These are phyloP conservation scores for Yamadazyma sp. DNA, from an alignment of 805 yeast species.

Conservation along the genomic window DNA sequence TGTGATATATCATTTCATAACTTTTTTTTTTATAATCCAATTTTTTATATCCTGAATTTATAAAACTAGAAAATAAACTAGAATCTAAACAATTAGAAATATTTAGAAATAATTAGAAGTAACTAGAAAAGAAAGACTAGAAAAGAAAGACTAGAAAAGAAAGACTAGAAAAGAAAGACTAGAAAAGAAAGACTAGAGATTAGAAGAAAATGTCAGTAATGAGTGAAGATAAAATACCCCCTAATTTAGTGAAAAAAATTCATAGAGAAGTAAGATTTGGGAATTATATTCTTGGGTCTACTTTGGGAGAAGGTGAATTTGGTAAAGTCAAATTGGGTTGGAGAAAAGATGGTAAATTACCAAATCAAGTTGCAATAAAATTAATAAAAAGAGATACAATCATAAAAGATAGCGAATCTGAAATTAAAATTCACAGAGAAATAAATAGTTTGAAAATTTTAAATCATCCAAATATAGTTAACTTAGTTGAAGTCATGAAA, in stretches of 20 bases:
- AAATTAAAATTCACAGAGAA: slow-evolving; percentile 87
- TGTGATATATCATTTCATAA: too few species aligned
- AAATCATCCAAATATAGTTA: slow-evolving; percentile 91
- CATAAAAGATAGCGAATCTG: slow-evolving; percentile 82
- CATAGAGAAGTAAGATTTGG: slow-evolving; percentile 78
- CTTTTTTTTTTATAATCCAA: too few species aligned
- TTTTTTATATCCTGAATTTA: too few species aligned
- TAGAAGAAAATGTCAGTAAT: slow-evolving; percentile 16
- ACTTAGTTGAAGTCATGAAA: slow-evolving; percentile 87
- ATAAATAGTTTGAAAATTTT: slow-evolving; percentile 83
- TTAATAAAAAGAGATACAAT: slow-evolving; percentile 84
- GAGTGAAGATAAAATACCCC: slow-evolving; percentile 41
- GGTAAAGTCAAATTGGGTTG: slow-evolving; percentile 97
- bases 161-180: slow-evolving; percentile 14
- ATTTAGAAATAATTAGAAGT: too few species aligned
- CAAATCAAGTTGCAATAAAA: slow-evolving; percentile 90
- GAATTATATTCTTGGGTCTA: slow-evolving; percentile 83
- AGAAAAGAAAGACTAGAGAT: neutral
- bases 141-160: slow-evolving; percentile 25
- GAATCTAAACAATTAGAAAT: too few species aligned
- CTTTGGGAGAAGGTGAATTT: slow-evolving; percentile 97
- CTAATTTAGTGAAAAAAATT: slow-evolving; percentile 11
- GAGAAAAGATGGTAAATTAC: slow-evolving; percentile 78
- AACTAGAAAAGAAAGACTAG: slow-evolving; percentile 12
- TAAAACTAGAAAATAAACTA: too few species aligned